Conservation (phyloP, 805 yeast species). For the Ogataea haglerorum region DNA sequence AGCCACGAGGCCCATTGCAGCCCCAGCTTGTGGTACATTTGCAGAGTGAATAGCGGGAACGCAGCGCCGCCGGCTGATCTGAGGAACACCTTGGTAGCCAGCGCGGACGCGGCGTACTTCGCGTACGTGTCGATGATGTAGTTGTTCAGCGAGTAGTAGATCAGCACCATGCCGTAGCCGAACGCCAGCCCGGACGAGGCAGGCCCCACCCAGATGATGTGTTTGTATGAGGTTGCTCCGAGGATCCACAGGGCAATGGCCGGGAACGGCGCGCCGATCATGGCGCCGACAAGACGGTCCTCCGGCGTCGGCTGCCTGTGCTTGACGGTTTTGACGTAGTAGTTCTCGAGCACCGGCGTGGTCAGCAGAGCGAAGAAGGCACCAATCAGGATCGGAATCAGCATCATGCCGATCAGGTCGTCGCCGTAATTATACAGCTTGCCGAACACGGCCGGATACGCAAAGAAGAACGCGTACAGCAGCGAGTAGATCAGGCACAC, state of each 20-base stretch:
- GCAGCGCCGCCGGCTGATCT: slow-evolving; percentile 87
- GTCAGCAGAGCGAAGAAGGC: slow-evolving; percentile 68
- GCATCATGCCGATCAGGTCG: slow-evolving; percentile 79
- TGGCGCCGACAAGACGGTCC: slow-evolving; percentile 76
- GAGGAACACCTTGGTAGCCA: slow-evolving; percentile 77
- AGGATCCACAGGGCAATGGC: slow-evolving; percentile 74
- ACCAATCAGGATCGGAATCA: slow-evolving; percentile 87
- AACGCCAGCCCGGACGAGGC: slow-evolving; percentile 57
- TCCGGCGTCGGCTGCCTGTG: slow-evolving; percentile 69
- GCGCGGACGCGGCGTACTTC: slow-evolving; percentile 73
- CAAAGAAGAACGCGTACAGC: slow-evolving; percentile 90
- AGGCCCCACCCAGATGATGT: slow-evolving; percentile 64
- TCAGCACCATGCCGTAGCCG: slow-evolving; percentile 60
- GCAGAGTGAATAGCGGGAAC: slow-evolving; percentile 76
- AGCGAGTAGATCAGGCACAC: slow-evolving; percentile 89
- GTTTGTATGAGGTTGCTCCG: slow-evolving; percentile 74
- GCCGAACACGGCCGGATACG: slow-evolving; percentile 85
- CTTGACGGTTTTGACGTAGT: slow-evolving; percentile 50
- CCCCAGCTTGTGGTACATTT: slow-evolving; percentile 73
- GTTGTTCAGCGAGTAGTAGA: slow-evolving; percentile 61
- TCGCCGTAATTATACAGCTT: slow-evolving; percentile 76
- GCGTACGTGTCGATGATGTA: slow-evolving; percentile 90
- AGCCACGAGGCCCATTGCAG: slow-evolving; percentile 80
- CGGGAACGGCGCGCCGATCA: slow-evolving; percentile 81
- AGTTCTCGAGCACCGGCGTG: slow-evolving; percentile 71